A percentile compares a stretch with the other conserved stretches of the same genome.
These are phyloP conservation scores for Tetraselmis striata DNA, from an alignment of 139 green algal genomes.

Conservation along the genomic window DNA sequence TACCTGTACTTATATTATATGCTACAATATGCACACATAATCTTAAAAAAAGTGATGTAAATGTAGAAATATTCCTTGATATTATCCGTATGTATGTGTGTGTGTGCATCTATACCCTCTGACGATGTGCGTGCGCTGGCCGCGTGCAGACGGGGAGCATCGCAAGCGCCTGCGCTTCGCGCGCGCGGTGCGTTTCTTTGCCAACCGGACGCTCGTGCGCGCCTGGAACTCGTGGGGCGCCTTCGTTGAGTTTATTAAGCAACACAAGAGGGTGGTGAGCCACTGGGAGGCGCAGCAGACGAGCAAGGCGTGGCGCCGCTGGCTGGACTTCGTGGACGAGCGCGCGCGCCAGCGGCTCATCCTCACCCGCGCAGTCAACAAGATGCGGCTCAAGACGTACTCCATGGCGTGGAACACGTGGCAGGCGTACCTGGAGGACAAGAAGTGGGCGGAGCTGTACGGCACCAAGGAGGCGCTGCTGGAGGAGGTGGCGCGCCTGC, in stretches of 20 bases:
- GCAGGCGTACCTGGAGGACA: constrained; percentile 22
- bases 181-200: constrained; percentile 18
- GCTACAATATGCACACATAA: no score
- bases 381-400: constrained; percentile 19
- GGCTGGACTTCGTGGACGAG: constrained; percentile 31
- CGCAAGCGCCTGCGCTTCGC: neutral
- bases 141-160: neutral
- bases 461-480: constrained; percentile 41
- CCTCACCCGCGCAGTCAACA: constrained; percentile 15
- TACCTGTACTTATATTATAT: no score
- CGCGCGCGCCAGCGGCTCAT: constrained; percentile 34
- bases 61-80: no score
- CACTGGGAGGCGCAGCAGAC: neutral
- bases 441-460: constrained; percentile 28
- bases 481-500: constrained; percentile 38
- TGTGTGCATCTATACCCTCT: no score
- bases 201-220: constrained; percentile 22
- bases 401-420: constrained; percentile 33
- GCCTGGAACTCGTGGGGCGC: constrained; percentile 32
- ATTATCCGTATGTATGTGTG: no score
- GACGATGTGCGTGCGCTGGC: neutral
- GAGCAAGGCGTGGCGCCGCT: constrained; percentile 27
- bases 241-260: constrained; percentile 20
- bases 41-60: no score
- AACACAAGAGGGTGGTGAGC: constrained; percentile 29